Base-by-base conservation (phyloP, 805 yeast species). In the Naumovozyma castellii region DNA sequence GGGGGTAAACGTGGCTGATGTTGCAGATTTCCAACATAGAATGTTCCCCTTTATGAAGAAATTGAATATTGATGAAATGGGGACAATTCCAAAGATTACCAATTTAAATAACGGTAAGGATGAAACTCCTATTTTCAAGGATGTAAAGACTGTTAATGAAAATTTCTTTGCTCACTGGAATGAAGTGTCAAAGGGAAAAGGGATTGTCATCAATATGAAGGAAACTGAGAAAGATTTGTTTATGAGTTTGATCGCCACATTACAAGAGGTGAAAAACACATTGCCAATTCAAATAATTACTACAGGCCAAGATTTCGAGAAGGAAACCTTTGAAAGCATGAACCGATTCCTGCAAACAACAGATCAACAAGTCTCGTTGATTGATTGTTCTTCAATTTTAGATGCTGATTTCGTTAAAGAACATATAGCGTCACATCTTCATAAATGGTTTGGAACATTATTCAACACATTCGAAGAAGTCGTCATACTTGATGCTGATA, bases 401-500 rank as follows among this genome's bases (percentile, higher is more conserved):
- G 45, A 50, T 31, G 18, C 43, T 13, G 32, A 28, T 25, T 56
- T 50, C 39, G 32, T 44, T 15, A 39, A 43, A 15, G 12, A 32
- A 20, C 18, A 31, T 12, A 37, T 46, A 5, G 16, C 4, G 2
- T 8, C 14, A 1, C 72, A 64, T 48, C 68, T 65, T n/a, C 70
- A 66, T 49, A 74, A 74, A 47, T 61, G 73, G 37, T 45, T 72
- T 15, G 76, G 77, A 1, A 61, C 65, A 12, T 48, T 72, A 37
- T 73, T 72, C 58, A 67, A 61, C 44, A 62, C 75, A 12, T 76
- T 75, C 47, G 64, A 67, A 38, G 73, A 74, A 45, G 60, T 68
- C 29, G 55, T 75, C 8, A 57, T 76, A 20, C 40, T 76, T 20
- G 81, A 76, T 51, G 69, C 76, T 2, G 80, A 75, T 51, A 59